A percentile compares a stretch with the other conserved stretches of the same genome.
Evolutionary conservation across 352 stramenopile genomes (phyloP).

Genomic region (Saprolegnia parasitica): DNA sequence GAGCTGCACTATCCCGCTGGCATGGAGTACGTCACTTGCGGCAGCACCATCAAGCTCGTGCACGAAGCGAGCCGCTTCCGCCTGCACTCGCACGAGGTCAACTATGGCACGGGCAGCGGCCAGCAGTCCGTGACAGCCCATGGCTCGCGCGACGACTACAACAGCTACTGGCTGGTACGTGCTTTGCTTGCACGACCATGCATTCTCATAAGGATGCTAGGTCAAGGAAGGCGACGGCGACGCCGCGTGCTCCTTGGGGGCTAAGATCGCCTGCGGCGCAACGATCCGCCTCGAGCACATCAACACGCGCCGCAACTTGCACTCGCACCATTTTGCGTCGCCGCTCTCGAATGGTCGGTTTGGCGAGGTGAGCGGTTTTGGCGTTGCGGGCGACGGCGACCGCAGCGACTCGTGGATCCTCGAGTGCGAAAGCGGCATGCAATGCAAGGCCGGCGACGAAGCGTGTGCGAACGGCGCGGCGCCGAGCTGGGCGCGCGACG

Average conservation of each 20-base stretch:
- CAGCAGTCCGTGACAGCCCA: slow-evolving; percentile 79
- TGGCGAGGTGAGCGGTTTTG: slow-evolving; percentile 70
- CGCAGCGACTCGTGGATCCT: slow-evolving; percentile 64
- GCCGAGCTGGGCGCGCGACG: slow-evolving; percentile 64
- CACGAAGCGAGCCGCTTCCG: slow-evolving; percentile 68
- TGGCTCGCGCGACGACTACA: slow-evolving; percentile 65
- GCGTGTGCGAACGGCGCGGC: slow-evolving; percentile 55
- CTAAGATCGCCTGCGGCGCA: slow-evolving; percentile 56
- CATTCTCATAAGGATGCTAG: not conserved
- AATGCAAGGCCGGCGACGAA: slow-evolving; percentile 60
- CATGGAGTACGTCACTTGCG: slow-evolving; percentile 79
- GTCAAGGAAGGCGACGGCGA: not conserved
- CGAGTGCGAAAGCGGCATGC: slow-evolving; percentile 64
- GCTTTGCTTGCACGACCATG: slow-evolving; percentile 30
- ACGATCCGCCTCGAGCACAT: slow-evolving; percentile 74
- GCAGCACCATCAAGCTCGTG: slow-evolving; percentile 79
- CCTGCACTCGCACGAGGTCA: slow-evolving; percentile 79
- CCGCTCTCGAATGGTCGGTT: slow-evolving; percentile 54
- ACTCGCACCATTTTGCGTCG: slow-evolving; percentile 67
- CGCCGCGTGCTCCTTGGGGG: slow-evolving; percentile 30
- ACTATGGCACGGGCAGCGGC: slow-evolving; percentile 66
- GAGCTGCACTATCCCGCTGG: slow-evolving; percentile 68
- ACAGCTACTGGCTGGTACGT: slow-evolving; percentile 81
- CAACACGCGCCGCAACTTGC: slow-evolving; percentile 66
- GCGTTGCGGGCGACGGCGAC: slow-evolving; percentile 73